Conservation (phyloP, 2,329 filamentous ascomycete genomes). For the Aspergillus piperis region DNA sequence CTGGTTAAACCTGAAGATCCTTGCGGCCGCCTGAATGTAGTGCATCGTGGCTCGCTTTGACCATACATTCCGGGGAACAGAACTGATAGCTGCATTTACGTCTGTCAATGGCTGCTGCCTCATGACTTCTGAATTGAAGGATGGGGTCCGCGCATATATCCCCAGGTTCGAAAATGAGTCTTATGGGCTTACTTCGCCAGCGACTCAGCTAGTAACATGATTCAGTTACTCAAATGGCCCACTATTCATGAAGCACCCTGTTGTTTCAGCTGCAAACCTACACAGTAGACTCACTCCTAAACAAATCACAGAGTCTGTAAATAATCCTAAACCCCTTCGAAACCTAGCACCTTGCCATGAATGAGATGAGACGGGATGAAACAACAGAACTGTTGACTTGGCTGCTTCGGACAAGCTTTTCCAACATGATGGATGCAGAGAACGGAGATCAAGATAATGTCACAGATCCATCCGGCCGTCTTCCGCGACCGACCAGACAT, state of each 20-base stretch:
- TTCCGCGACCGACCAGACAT: background rate
- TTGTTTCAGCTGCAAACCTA: background rate
- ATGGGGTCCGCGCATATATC: background rate
- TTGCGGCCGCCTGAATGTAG: background rate
- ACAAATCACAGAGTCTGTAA: background rate
- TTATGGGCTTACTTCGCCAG: background rate
- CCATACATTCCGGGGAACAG: background rate
- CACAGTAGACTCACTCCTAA: background rate
- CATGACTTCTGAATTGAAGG: background rate
- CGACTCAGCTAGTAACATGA: background rate
- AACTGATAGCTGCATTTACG: background rate
- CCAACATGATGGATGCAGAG: background rate
- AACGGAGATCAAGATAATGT: too few species aligned
- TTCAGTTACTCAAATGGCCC: background rate
- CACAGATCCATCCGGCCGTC: background rate
- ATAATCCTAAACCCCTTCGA: background rate
- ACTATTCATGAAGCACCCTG: constrained; percentile 1
- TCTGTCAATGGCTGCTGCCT: background rate
- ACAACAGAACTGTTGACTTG: background rate
- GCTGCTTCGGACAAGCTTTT: background rate
- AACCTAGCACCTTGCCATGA: background rate
- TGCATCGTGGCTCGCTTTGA: background rate
- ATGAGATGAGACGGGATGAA: background rate
- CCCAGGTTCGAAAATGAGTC: background rate
- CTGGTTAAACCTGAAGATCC: background rate